phyloP scores from a whole-genome alignment of 2,329 filamentous ascomycete genomes.

The Trichoderma breve region DNA sequence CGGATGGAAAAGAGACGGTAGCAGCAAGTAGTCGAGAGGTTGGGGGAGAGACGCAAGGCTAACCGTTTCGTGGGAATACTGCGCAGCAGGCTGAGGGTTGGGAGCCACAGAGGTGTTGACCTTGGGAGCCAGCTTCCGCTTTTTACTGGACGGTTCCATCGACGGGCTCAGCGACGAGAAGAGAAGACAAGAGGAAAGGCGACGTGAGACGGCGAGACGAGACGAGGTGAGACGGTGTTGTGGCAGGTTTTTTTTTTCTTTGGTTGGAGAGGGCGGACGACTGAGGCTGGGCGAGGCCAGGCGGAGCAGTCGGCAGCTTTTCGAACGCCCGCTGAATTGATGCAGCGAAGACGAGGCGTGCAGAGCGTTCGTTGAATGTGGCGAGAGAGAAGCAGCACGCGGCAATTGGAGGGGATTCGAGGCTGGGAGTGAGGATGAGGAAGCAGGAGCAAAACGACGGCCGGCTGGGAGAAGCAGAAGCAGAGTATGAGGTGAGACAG shows the following conservation, averaged over 20 bases:
- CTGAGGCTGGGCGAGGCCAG: not conserved
- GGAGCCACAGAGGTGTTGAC: constrained; percentile 35
- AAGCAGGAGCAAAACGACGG: constrained; percentile 22
- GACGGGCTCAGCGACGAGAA: constrained; percentile 18
- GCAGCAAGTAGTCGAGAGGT: not conserved
- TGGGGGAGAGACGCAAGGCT: constrained; percentile 27
- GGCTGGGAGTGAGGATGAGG: constrained; percentile 18
- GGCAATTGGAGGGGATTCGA: constrained; percentile 1
- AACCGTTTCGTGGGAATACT: constrained; percentile 37
- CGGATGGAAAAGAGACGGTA: not conserved
- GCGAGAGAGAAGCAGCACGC: not conserved
- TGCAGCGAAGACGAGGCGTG: not conserved
- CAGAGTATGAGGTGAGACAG: constrained; percentile 21
- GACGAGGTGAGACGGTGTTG: not conserved
- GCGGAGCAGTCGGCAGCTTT: constrained; percentile 2
- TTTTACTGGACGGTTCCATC: constrained; percentile 45
- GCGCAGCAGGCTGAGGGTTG: constrained; percentile 32
- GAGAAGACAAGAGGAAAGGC: not conserved
- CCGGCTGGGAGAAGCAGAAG: constrained; percentile 5
- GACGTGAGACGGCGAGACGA: not conserved
- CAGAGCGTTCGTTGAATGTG: not conserved
- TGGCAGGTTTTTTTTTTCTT: not conserved
- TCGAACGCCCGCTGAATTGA: not conserved
- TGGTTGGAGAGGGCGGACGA: not conserved
- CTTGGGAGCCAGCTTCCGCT: constrained; percentile 46